Evolutionary conservation across 768 basidiomycete genomes (phyloP), one percentile per base, ranked within the genome.

Genomic region (Austroboletus festivus): DNA sequence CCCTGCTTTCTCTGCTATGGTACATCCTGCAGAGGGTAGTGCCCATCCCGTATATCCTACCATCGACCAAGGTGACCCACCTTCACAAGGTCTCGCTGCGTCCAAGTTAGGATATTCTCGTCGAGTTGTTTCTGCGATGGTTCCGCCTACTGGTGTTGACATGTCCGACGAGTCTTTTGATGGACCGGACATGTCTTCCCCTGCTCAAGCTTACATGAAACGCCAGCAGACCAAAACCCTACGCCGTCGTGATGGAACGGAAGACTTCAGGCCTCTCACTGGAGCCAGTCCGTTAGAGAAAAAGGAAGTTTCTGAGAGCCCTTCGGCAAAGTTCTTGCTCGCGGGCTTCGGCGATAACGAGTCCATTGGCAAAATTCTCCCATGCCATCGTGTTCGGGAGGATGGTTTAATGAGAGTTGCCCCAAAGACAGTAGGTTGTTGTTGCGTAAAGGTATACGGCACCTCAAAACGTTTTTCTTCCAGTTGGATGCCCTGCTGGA

Each of bases 381-480:
- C 94, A 26, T 99, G 96, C 68, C 86, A 92, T 63, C 82, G 86
- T 43, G 94, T 96, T 41, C 84, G 85, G 38, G 94, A 97, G 61
- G 96, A 99, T 61, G 95, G 96, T 3, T 66, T 99, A 44, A 95
- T 97, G 83, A 81, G 96, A 57, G 89, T 99, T 52, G 85, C 76
- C 33, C 68, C 77, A 24, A 68, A 81, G 54, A 97, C 93, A 53
- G 93, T 96, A 59, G 63, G 82, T 76, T 9, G 38, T 51, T 38
- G 8, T 33, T 31, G 15, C 35, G 47, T 21, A 18, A 3, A n/a
- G 1, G 16, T 2, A 5, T n/a, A 10, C 15, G 10, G 38, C 19
- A 46, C 24, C 33, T 20, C 40, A 42, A 28, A 49, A 38, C 10
- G 1, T 38, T 50, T 35, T 38, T 55, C 54, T 16, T 54, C 12